A percentile compares a stretch with the other conserved stretches of the same genome.
Evolutionary conservation across 1,284 basidiomycete genomes (phyloP).

Genomic region (Fomitiporia mediterranea): DNA sequence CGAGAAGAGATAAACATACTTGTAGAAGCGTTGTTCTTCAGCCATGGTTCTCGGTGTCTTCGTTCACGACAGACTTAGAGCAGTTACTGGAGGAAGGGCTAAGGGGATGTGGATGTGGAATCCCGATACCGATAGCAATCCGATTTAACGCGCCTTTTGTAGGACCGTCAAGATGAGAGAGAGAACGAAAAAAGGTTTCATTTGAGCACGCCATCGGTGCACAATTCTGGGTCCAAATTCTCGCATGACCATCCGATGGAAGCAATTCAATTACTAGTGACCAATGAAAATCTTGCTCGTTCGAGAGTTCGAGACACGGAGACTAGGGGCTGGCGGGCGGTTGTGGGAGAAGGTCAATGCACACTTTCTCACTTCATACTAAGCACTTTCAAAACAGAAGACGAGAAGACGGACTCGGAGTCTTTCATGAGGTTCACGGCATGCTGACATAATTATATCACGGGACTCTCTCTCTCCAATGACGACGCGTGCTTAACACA

Average conservation of each 20-base stretch:
- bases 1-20: slow-evolving; percentile 4
- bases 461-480: background rate
- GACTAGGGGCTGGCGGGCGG: too few species aligned
- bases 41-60: slow-evolving; percentile 11
- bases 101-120: background rate
- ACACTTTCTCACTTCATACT: too few species aligned
- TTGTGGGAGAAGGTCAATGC: too few species aligned
- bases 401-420: too few species aligned
- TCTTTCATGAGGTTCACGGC: too few species aligned
- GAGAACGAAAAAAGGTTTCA: background rate
- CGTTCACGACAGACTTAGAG: background rate
- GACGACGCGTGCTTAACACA: too few species aligned
- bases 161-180: background rate
- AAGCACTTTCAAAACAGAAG: too few species aligned
- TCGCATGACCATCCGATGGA: background rate
- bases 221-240: background rate
- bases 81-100: background rate
- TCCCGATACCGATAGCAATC: background rate
- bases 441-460: background rate
- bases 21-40: slow-evolving; percentile 17
- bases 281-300: background rate
- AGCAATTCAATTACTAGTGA: background rate
- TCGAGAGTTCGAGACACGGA: background rate
- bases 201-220: slow-evolving; percentile 7
- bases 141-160: background rate